Conservation (phyloP, 2,329 filamentous ascomycete species). For the Nemania serpens region DNA sequence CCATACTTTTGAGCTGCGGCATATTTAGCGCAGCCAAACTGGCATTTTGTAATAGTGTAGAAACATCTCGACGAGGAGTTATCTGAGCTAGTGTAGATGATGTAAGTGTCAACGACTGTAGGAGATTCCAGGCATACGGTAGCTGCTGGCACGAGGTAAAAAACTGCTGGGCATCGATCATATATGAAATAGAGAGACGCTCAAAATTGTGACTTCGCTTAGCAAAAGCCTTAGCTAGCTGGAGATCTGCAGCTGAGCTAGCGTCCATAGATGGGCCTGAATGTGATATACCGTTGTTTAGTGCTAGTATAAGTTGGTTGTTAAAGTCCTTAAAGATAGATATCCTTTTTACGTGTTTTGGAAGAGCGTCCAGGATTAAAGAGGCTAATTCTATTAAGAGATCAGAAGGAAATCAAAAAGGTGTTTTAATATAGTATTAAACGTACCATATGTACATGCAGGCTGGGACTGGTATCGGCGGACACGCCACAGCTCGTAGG, state of each 20-base stretch:
- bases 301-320: constrained; percentile 24
- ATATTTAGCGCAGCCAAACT: constrained; percentile 13
- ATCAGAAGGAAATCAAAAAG: constrained; percentile 7
- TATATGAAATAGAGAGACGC: constrained; percentile 37
- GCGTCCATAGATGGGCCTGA: constrained; percentile 3
- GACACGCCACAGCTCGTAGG: constrained; percentile 43
- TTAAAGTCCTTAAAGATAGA: constrained; percentile 39
- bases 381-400: constrained; percentile 11
- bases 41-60: constrained; percentile 9
- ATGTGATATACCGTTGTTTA: constrained; percentile 5
- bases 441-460: constrained; percentile 12
- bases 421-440: constrained; percentile 11
- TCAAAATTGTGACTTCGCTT: constrained; percentile 35
- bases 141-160: constrained; percentile 31
- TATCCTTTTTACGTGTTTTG: constrained; percentile 34
- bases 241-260: constrained; percentile 10
- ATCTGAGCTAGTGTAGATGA: constrained; percentile 32
- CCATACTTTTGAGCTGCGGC: constrained; percentile 11
- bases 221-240: constrained; percentile 33
- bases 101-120: constrained; percentile 41
- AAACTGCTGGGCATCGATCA: constrained; percentile 38
- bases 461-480: constrained; percentile 19
- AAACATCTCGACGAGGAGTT: constrained; percentile 3
- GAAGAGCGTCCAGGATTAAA: constrained; percentile 26
- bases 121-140: constrained; percentile 34